Evolutionary conservation across 805 yeast genomes (phyloP).

Genomic region (Kodamaea fukazawae): DNA sequence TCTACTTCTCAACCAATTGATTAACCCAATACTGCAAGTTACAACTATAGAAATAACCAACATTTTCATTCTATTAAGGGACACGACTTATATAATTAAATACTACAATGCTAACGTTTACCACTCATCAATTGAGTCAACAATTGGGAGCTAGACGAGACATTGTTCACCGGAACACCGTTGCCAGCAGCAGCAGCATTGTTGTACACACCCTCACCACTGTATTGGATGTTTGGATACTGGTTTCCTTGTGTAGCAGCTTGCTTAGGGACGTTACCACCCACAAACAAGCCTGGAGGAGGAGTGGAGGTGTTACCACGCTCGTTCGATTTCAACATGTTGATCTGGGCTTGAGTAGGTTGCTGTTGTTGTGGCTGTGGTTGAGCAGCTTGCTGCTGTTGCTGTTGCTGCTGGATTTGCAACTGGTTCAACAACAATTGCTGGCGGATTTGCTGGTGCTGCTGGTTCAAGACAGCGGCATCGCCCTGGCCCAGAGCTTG

Average conservation of each 20-base stretch:
- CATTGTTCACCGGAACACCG: constrained; percentile 15
- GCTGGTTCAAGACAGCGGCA: constrained; percentile 11
- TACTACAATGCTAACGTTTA: constrained; percentile 35
- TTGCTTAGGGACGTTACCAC: constrained; percentile 16
- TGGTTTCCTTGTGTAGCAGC: constrained; percentile 5
- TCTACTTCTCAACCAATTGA: no score
- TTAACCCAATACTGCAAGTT: no score
- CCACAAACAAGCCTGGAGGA: constrained; percentile 66
- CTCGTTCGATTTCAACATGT: constrained; percentile 30
- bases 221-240: constrained; percentile 9
- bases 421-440: no score
- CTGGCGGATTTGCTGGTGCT: constrained; percentile 19
- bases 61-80: no score
- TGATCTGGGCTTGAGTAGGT: constrained; percentile 25
- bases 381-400: constrained; percentile 46
- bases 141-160: constrained; percentile 71
- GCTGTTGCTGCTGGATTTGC: constrained; percentile 43
- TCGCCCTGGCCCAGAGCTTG: constrained; percentile 12
- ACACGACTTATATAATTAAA: no score
- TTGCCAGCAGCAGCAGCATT: constrained; percentile 17
- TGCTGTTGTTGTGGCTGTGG: constrained; percentile 21
- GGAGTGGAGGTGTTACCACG: constrained; percentile 50
- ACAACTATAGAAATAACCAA: no score
- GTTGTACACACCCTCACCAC: constrained; percentile 7
- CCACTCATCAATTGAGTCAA: constrained; percentile 84